phyloP scores from a whole-genome alignment of 768 basidiomycete genomes.

The Porphyrellus cyaneotinctus region DNA sequence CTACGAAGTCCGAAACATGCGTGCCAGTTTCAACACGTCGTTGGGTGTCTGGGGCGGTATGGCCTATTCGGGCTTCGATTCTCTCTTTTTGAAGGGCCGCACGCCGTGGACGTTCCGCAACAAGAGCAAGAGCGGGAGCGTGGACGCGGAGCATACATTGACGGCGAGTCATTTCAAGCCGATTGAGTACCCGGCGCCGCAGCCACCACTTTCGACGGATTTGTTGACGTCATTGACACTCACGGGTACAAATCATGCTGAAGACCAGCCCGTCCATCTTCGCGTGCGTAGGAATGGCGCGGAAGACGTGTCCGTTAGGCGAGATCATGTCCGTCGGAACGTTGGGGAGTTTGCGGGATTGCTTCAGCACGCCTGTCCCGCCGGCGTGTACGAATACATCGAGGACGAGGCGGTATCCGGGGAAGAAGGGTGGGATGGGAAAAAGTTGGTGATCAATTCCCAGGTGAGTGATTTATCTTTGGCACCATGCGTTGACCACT shows the following conservation, averaged over 20 bases:
- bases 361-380: slow-evolving; percentile 88
- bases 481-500: neutral
- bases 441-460: slow-evolving; percentile 92
- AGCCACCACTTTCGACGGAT: slow-evolving; percentile 90
- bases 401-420: slow-evolving; percentile 53
- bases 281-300: slow-evolving; percentile 47
- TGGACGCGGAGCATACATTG: slow-evolving; percentile 71
- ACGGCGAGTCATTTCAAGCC: slow-evolving; percentile 62
- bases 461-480: slow-evolving; percentile 52
- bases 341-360: slow-evolving; percentile 79
- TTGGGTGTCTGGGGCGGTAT: slow-evolving; percentile 87
- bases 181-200: slow-evolving; percentile 81
- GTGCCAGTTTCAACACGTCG: slow-evolving; percentile 79
- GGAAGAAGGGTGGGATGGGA: slow-evolving; percentile 66
- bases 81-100: slow-evolving; percentile 76
- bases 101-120: slow-evolving; percentile 92
- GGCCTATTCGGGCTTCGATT: slow-evolving; percentile 84
- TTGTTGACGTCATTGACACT: slow-evolving; percentile 85
- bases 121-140: slow-evolving; percentile 45
- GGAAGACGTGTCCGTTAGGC: slow-evolving; percentile 44
- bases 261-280: slow-evolving; percentile 91
- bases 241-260: slow-evolving; percentile 95
- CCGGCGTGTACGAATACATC: slow-evolving; percentile 96
- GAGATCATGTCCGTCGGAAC: slow-evolving; percentile 72
- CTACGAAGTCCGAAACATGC: slow-evolving; percentile 84